Conservation (phyloP, 164 flowering plant genomes). For the Annona cherimola region DNA sequence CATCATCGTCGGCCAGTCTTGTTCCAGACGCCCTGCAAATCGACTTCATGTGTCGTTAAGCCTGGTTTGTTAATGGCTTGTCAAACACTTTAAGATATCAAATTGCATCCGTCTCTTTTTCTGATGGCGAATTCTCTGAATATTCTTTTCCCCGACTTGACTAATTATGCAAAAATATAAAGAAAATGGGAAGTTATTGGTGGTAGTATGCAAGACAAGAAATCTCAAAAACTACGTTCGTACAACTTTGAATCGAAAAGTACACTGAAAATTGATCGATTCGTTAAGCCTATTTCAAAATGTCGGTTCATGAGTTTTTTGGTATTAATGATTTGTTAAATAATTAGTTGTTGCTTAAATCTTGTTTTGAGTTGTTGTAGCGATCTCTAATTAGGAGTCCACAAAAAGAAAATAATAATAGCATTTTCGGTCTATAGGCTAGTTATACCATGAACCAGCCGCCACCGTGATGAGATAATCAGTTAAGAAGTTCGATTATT, state of each 20-base stretch:
- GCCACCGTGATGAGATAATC: no score
- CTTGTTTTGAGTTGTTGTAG: background rate
- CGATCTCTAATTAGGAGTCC: no score
- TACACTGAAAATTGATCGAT: background rate
- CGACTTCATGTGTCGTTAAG: background rate
- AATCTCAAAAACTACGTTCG: background rate
- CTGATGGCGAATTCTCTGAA: background rate
- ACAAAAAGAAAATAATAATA: no score
- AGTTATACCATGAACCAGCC: no score
- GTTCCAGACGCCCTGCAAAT: conserved; percentile 9
- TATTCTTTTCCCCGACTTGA: background rate
- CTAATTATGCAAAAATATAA: background rate
- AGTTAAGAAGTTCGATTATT: no score
- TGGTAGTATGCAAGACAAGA: background rate
- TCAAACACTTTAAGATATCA: conserved; percentile 12
- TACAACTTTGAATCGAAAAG: background rate
- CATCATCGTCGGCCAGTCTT: background rate
- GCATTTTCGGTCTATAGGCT: no score
- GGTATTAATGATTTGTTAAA: background rate
- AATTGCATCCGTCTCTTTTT: background rate
- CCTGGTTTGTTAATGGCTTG: conserved; percentile 7
- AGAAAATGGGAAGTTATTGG: background rate
- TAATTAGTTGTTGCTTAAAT: background rate
- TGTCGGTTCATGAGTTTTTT: background rate
- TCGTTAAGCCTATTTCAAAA: background rate